Base-by-base conservation (phyloP, 2,329 filamentous ascomycete species). In the Parasarocladium wereldwijsianum region DNA sequence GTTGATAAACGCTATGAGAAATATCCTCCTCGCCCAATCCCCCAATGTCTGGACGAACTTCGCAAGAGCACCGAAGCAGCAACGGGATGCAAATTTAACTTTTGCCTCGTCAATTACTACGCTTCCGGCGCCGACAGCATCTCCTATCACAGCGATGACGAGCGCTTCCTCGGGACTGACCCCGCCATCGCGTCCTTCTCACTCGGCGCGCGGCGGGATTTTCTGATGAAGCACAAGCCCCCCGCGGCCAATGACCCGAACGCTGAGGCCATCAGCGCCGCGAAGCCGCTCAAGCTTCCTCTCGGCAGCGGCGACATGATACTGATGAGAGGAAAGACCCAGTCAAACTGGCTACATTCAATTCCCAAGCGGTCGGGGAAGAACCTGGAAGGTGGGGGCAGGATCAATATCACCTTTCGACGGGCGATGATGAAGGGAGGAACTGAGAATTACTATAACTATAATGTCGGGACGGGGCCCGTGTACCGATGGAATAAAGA, bases 81-180 rank as follows among this genome's bases (percentile, higher is more conserved):
- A 0, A 81, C 76, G 1, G 64, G 63, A n/a, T 68, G 69, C 42
- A 62, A 45, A 1, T 87, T 78, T 53, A 87, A 87, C 46, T 83
- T 86, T 46, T 80, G 75, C 35, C 62, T 87, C 2, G 77, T 87
- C 4, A 87, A 87, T 44, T 87, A 87, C 54, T 87, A 87, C 45
- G 75, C 76, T n/a, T 69, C 67, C 4, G 80, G 81, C 0, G 58
- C 70, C 5, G 80, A 87, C 47, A 82, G 76, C 40, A 87, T 87
- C 28, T 68, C 74, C 8, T 87, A 78, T 43, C 80, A 87, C 50
- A 80, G 74, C 28, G 82, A 87, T 40, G 80, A 87, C 43, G 82
- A 87, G 56, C 61, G 69, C 5, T 90, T 87, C 40, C 62, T 87
- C 0, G 81, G 80, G 0, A 39, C 54, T 0, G 55, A 76, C 12